phyloP scores from a whole-genome alignment of 2,329 filamentous ascomycete genomes.

The Amphichorda felina region DNA sequence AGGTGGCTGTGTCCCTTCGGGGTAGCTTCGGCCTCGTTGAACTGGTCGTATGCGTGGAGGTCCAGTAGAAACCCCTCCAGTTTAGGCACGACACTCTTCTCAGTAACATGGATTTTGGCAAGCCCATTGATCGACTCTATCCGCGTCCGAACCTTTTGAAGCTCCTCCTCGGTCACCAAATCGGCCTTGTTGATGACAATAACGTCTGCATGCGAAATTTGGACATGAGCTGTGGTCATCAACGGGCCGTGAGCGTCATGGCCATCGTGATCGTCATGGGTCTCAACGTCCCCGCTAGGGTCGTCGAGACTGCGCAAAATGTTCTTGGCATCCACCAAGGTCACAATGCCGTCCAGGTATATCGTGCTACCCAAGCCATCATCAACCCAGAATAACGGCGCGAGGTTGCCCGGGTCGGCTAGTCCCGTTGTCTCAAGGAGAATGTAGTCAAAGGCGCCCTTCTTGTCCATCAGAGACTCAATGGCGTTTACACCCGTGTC shows the following conservation, averaged over 20 bases:
- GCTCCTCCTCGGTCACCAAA: conserved; percentile 58
- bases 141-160: conserved; percentile 56
- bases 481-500: conserved; percentile 91
- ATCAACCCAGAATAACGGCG: conserved; percentile 95
- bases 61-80: conserved; percentile 82
- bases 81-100: conserved; percentile 66
- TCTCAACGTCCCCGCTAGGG: conserved; percentile 39
- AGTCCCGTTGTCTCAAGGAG: conserved; percentile 91
- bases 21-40: conserved; percentile 59
- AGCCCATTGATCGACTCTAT: conserved; percentile 81
- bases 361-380: conserved; percentile 91
- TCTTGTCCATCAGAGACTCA: conserved; percentile 88
- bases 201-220: conserved; percentile 94
- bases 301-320: conserved; percentile 75
- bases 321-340: conserved; percentile 90
- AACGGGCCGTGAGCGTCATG: conserved; percentile 30
- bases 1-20: conserved; percentile 80
- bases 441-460: conserved; percentile 93
- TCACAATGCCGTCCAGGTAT: conserved; percentile 94
- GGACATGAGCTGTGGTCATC: conserved; percentile 86
- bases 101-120: conserved; percentile 72
- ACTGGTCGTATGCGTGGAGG: conserved; percentile 82
- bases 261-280: conserved; percentile 37
- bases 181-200: conserved; percentile 92
- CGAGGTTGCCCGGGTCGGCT: conserved; percentile 90